Conservation (phyloP, 1,139 yeast genomes). For the Lodderomyces parapsilosis region DNA sequence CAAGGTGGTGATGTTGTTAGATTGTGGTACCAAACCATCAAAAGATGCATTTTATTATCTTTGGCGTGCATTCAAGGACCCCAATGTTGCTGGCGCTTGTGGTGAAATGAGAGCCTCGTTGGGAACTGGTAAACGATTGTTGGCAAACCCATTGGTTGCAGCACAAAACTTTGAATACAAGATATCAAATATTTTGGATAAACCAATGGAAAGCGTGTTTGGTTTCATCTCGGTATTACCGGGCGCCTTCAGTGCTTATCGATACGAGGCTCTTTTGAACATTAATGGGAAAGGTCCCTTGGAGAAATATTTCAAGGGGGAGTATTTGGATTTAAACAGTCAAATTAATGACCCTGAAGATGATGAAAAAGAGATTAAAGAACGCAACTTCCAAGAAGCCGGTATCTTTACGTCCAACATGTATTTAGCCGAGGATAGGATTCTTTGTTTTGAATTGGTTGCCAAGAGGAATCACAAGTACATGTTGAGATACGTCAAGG, state of each 20-base stretch:
- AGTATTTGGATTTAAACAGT: constrained; percentile 58
- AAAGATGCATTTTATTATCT: constrained; percentile 70
- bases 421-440: constrained; percentile 86
- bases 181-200: constrained; percentile 77
- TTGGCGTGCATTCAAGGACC: constrained; percentile 74
- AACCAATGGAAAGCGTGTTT: constrained; percentile 80
- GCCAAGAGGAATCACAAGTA: constrained; percentile 65
- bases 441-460: constrained; percentile 76
- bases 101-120: constrained; percentile 76
- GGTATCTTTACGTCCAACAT: constrained; percentile 80
- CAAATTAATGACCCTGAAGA: constrained; percentile 30
- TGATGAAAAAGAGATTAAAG: constrained; percentile 44
- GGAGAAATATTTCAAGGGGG: constrained; percentile 79
- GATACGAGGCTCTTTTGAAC: constrained; percentile 69
- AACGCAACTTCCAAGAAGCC: constrained; percentile 43
- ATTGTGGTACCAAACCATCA: constrained; percentile 79
- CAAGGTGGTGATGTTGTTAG: constrained; percentile 66
- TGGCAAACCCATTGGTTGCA: constrained; percentile 74
- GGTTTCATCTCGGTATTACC: constrained; percentile 83
- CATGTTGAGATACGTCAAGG: constrained; percentile 68
- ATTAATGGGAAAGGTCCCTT: constrained; percentile 68
- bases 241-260: constrained; percentile 84
- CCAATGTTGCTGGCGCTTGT: constrained; percentile 84
- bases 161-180: constrained; percentile 86
- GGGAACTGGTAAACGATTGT: constrained; percentile 54